phyloP scores from a whole-genome alignment of 2,329 filamentous ascomycete species.

The Pezizomycotina sp. region DNA sequence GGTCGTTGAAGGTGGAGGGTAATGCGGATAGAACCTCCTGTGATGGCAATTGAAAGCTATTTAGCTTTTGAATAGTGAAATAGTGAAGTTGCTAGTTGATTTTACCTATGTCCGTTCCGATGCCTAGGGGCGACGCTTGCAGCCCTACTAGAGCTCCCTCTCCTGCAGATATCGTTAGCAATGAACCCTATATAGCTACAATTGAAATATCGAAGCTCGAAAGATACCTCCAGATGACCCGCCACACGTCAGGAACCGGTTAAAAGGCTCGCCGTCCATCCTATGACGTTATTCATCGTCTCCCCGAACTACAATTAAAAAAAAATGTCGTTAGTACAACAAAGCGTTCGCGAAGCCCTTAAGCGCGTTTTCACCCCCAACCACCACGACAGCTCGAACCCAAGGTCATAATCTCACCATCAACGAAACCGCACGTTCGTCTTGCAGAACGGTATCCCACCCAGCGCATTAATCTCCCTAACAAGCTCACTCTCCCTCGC shows the following conservation, averaged over 20 bases:
- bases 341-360: too few species aligned
- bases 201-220: too few species aligned
- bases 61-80: too few species aligned
- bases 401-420: conserved; percentile 6
- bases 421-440: conserved; percentile 21
- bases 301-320: conserved; percentile 24
- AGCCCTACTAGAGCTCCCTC: conserved; percentile 29
- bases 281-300: conserved; percentile 29
- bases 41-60: too few species aligned
- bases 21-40: conserved; percentile 4
- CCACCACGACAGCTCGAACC: not conserved
- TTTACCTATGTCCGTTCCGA: conserved; percentile 28
- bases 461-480: conserved; percentile 25
- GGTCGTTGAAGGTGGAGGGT: conserved; percentile 1
- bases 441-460: too few species aligned
- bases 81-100: not conserved
- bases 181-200: too few species aligned
- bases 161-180: too few species aligned
- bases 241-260: conserved; percentile 27
- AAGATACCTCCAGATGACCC: conserved; percentile 28
- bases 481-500: conserved; percentile 24
- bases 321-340: too few species aligned
- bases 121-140: conserved; percentile 27
- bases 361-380: not conserved
- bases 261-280: conserved; percentile 29